Conservation (phyloP, 2,329 filamentous ascomycete genomes). For the Pseudocercospora eumusae region DNA sequence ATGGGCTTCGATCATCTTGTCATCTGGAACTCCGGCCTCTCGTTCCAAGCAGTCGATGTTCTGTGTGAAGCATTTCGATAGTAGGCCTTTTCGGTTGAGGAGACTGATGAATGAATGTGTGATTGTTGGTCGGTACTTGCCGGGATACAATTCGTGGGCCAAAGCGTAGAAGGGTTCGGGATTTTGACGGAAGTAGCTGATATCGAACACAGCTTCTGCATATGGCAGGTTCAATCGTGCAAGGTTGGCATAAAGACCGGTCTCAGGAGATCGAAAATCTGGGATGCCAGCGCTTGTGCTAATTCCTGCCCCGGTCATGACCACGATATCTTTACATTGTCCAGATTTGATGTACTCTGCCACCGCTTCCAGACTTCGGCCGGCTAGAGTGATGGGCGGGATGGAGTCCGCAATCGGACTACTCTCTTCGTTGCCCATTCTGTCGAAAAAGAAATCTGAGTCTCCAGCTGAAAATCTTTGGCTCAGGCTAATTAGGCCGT, state of each 20-base stretch:
- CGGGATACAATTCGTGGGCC: conserved; percentile 88
- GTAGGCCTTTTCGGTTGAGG: conserved; percentile 73
- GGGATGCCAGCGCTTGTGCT: conserved; percentile 75
- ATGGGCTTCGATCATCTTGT: conserved; percentile 88
- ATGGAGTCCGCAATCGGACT: conserved; percentile 64
- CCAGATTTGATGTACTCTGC: conserved; percentile 78
- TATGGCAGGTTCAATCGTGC: conserved; percentile 81
- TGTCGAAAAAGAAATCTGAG: conserved; percentile 41
- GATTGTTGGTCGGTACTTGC: conserved; percentile 82
- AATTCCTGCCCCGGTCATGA: conserved; percentile 90
- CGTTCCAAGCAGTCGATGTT: conserved; percentile 97
- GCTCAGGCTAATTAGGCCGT: conserved; percentile 28
- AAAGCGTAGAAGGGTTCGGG: conserved; percentile 90
- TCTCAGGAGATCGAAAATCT: conserved; percentile 91
- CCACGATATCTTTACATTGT: conserved; percentile 69
- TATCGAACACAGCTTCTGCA: conserved; percentile 92
- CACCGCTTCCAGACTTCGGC: conserved; percentile 70
- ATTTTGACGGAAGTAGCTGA: conserved; percentile 80
- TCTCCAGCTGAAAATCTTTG: conserved; percentile 13
- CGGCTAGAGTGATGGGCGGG: conserved; percentile 64
- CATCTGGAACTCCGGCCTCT: conserved; percentile 75
- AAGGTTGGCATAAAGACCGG: conserved; percentile 91
- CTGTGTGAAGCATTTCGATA: conserved; percentile 90
- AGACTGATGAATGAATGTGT: conserved; percentile 86
- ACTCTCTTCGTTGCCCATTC: conserved; percentile 87